Percentiles rank a stretch among this genome's conserved stretches.
Conservation (phyloP, 306 rosid genomes). For the Benincasa hispida region DNA sequence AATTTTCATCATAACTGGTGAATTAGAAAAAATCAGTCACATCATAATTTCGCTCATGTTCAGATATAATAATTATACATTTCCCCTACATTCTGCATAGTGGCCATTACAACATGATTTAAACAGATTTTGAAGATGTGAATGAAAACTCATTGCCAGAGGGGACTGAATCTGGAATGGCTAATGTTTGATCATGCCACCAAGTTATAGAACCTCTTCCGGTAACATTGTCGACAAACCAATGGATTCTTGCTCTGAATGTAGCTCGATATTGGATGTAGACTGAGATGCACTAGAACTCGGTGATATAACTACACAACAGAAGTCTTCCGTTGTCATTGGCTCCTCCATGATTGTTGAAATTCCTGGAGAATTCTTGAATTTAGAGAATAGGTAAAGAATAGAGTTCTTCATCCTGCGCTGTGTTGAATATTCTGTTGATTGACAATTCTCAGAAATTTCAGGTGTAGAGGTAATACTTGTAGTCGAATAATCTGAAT, state of each 20-base stretch:
- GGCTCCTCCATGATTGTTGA: slow-evolving; percentile 21
- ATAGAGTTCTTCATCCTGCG: slow-evolving; percentile 24
- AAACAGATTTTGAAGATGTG: neutral
- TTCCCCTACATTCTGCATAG: neutral
- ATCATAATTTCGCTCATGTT: neutral
- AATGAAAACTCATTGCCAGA: neutral
- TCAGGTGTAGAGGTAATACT: neutral
- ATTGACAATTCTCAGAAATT: slow-evolving; percentile 4
- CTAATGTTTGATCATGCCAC: neutral
- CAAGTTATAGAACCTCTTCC: neutral
- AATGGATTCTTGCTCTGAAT: slow-evolving; percentile 16
- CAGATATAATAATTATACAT: neutral
- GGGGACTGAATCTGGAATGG: neutral
- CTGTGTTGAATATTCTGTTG: slow-evolving; percentile 9
- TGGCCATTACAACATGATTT: neutral
- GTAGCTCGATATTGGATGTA: neutral
- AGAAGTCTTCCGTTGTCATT: slow-evolving; percentile 4
- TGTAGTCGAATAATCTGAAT: slow-evolving; percentile 23
- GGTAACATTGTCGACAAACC: neutral
- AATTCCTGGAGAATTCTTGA: slow-evolving; percentile 14
- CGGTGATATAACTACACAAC: slow-evolving; percentile 15
- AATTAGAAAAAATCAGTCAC: too few species aligned
- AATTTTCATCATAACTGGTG: neutral
- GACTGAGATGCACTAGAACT: slow-evolving; percentile 21
- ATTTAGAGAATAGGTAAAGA: slow-evolving; percentile 38